Evolutionary conservation across 371 early-diverging fungal species (phyloP), one percentile per base, ranked within the genome.

Genomic region (Lichtheimia hyalospora): DNA sequence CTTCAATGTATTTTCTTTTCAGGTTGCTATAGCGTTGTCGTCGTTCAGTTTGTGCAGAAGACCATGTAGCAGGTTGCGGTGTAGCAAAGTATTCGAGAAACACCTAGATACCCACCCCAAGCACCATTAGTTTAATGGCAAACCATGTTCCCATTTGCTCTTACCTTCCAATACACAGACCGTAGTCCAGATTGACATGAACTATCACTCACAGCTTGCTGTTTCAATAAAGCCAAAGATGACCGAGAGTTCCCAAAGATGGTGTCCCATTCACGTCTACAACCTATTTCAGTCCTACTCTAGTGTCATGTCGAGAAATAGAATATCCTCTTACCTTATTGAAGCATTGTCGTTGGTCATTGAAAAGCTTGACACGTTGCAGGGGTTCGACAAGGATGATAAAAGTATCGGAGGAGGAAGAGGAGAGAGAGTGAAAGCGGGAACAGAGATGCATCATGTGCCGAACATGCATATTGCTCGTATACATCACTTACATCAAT

Each of bases 11-110:
- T 48, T 83, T 79, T 49, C 68, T 63, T 62, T 84, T 84, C 50
- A 92, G 72, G 25, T 88, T 81, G 15, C 71, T 70, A 63, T 92
- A 94, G 28, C 79, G 75, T 49, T 84, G 83, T 16, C 94, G 87
- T 63, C 88, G 85, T 58, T 87, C 77, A 25, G 68, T 56, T 28
- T 87, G 80, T 1, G 83, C 66, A 27, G 77, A 64, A 6, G 84
- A 68, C 92, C 92, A 92, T 3, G 74, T 69, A 2, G 83, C 69
- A 2, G 73, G 57, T 28, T 85, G 85, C 28, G 85, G 61, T 8
- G 78, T 71, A 3, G 86, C 83, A 16, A 84, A 64, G 61, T 83
- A 84, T 25, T 74, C 77, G 28, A 85, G 63, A 68, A 79, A 88
- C 27, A 85, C 61, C 88, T 88, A 5, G 10, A 51, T 28, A 15